Base-by-base conservation (phyloP, 2,329 filamentous ascomycete species). In the Fonsecaea nubica region DNA sequence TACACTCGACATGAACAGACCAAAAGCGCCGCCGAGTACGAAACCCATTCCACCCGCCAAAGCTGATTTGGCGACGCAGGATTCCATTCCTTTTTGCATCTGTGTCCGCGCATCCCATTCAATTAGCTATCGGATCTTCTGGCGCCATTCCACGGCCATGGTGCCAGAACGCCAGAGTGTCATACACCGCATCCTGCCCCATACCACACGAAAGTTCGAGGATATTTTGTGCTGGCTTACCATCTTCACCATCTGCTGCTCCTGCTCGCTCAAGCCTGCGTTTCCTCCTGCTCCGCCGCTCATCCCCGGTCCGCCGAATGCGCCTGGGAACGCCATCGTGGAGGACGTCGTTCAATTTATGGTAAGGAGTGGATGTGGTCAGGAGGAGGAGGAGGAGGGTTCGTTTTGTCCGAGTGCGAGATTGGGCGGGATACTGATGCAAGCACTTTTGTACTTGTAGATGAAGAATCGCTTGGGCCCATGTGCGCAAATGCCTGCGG, bases 11-110 rank as follows among this genome's bases (percentile, higher is more conserved):
- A 98, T 99, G 84, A 99, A 99, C 75, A 98, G 86, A 73, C 95
- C 95, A 74, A 99, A 99, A 52, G 96, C 84, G 75, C 93, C 95
- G 69, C 95, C 95, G 72, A 99, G 89, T 42, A 90, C 95, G 75
- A 97, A 97, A 15, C 95, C 95, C 87, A 96, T 96, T 30, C 90
- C 92, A 64, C 94, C 95, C 0, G 93, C 91, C 80, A 99, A 90
- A 73, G 88, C 89, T 18, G 92, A 91, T 80, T 99, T 99, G 65
- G 89, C 89, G 30, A 90, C 88, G 77, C 95, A 99, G 38, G 92
- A 96, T 80, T 98, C 93, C 92, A 97, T 97, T 52, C 88, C 87
- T 30, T 84, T 80, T 84, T 92, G 88, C 82, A 97, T 90, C 91
- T 95, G 72, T 64, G 6, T 25, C 25, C 25, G 25, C 48, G 2